Evolutionary conservation across 2,329 filamentous ascomycete genomes (phyloP).

Genomic region (Aureobasidium leucospermi): DNA sequence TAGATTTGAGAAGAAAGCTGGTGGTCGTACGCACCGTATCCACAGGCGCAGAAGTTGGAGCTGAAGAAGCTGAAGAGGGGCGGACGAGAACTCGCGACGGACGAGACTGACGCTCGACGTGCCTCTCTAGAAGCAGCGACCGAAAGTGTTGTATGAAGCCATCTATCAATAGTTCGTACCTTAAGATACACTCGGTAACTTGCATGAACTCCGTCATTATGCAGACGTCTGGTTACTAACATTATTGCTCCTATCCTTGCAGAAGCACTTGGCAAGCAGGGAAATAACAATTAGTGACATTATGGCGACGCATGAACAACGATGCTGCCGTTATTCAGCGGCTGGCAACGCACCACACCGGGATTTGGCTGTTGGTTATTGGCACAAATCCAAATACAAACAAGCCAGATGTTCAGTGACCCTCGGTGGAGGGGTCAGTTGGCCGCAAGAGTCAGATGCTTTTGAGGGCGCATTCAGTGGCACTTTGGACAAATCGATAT

Average conservation of each 20-base stretch:
- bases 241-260: conserved; percentile 6
- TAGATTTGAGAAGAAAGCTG: neutral
- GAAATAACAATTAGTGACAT: neutral
- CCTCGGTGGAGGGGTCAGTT: neutral
- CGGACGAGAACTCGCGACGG: neutral
- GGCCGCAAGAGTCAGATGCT: neutral
- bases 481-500: neutral
- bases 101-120: neutral
- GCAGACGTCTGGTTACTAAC: neutral
- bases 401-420: neutral
- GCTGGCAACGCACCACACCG: neutral
- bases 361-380: neutral
- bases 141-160: neutral
- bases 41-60: neutral
- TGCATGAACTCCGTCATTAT: conserved; percentile 2
- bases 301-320: neutral
- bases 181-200: neutral
- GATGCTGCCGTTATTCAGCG: neutral
- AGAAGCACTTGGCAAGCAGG: neutral
- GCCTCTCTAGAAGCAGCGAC: neutral
- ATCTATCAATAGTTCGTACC: conserved; percentile 11
- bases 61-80: neutral
- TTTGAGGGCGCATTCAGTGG: neutral
- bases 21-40: neutral
- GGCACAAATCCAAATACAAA: neutral